These are phyloP conservation scores for Chlorella sp. DNA, from an alignment of 139 green algal species.

Conservation along the genomic window DNA sequence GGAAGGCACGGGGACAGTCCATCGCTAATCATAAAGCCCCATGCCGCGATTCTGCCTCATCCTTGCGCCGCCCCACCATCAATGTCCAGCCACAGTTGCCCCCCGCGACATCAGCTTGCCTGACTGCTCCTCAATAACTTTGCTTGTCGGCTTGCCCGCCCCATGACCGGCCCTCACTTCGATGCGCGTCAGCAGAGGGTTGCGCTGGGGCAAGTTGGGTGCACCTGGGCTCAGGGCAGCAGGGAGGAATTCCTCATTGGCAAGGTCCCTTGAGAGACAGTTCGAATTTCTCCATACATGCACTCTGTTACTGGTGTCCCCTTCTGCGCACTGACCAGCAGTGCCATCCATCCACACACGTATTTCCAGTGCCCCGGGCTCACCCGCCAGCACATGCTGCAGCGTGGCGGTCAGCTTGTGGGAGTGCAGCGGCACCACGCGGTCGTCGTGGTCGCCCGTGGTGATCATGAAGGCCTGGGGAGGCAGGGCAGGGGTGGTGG, in stretches of 20 bases:
- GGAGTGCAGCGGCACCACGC: constrained; percentile 89
- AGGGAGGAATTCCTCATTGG: no score
- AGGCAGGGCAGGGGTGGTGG: no score
- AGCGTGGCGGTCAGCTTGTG: constrained; percentile 86
- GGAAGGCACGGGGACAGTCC: background rate
- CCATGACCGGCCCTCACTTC: constrained; percentile 87
- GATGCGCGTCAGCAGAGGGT: constrained; percentile 86
- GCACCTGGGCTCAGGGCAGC: background rate
- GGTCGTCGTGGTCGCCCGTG: constrained; percentile 89
- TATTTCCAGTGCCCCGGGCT: no score
- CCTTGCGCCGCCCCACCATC: background rate
- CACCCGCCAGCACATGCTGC: constrained; percentile 74
- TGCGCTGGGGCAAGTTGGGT: constrained; percentile 65
- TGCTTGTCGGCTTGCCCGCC: constrained; percentile 90
- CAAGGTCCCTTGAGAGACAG: no score
- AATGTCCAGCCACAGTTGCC: background rate
- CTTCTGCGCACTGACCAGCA: no score
- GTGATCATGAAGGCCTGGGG: constrained; percentile 79
- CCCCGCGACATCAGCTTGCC: no score
- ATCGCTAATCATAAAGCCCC: no score
- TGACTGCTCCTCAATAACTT: constrained; percentile 56
- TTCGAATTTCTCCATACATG: no score
- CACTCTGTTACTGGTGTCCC: no score
- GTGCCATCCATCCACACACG: no score
- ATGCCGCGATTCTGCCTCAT: no score